These are phyloP conservation scores for Talaromyces adpressus DNA, from an alignment of 495 filamentous ascomycete genomes.

Conservation along the genomic window DNA sequence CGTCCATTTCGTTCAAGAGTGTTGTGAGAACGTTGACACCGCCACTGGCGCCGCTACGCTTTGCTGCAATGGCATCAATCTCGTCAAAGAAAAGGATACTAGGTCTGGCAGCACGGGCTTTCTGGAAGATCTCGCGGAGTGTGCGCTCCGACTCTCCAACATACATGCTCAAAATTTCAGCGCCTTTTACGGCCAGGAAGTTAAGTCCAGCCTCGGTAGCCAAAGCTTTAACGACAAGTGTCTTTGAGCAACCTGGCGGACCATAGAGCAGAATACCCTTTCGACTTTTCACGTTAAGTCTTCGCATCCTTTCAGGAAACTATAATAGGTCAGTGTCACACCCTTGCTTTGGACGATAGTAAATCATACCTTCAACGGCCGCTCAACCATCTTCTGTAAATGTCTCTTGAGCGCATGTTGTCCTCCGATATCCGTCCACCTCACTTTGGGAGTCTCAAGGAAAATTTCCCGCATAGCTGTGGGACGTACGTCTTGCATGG, in stretches of 20 bases:
- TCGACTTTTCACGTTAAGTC: constrained; percentile 56
- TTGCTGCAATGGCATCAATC: constrained; percentile 86
- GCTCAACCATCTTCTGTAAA: constrained; percentile 56
- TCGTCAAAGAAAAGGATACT: constrained; percentile 99
- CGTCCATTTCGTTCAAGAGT: constrained; percentile 92
- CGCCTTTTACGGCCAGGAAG: constrained; percentile 94
- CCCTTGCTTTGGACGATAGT: neutral
- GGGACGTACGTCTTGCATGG: constrained; percentile 57
- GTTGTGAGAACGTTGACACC: constrained; percentile 84
- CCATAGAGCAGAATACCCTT: constrained; percentile 90
- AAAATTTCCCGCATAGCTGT: constrained; percentile 89
- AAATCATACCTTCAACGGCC: constrained; percentile 54
- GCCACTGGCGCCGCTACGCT: constrained; percentile 48
- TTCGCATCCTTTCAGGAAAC: constrained; percentile 52
- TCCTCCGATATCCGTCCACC: constrained; percentile 87
- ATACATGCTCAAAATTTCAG: constrained; percentile 94
- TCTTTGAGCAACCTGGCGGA: constrained; percentile 94
- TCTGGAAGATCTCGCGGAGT: constrained; percentile 80
- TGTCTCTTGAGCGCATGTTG: constrained; percentile 71
- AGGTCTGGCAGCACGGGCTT: constrained; percentile 77
- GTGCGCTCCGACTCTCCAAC: constrained; percentile 92
- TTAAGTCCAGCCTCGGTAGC: constrained; percentile 89
- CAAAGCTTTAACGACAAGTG: constrained; percentile 84
- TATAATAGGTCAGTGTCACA: constrained; percentile 17
- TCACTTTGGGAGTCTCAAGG: constrained; percentile 76